Conservation (phyloP, 495 filamentous ascomycete species). For the Letharia lupina region DNA sequence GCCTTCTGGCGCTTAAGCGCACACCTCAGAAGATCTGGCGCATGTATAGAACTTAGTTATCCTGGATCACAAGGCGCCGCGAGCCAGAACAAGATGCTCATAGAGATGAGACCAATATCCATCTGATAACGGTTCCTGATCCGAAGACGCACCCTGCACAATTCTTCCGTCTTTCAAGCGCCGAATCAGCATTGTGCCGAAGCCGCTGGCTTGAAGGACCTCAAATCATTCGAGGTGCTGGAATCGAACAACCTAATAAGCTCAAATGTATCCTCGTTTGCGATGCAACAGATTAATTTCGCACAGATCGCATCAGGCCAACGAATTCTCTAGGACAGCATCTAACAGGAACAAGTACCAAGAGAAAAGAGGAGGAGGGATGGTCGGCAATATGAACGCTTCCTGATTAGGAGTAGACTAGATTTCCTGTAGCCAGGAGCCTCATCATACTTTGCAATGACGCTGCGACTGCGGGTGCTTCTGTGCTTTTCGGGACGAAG, state of each 20-base stretch:
- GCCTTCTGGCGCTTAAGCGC: slow-evolving; percentile 11
- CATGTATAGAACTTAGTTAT: background rate
- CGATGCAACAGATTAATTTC: background rate
- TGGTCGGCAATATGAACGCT: background rate
- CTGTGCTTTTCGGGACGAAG: background rate
- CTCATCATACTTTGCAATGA: background rate
- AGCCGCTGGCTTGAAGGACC: background rate
- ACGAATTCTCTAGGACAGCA: background rate
- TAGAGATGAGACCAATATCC: background rate
- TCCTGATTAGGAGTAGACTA: background rate
- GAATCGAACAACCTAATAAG: background rate
- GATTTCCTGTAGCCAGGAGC: background rate
- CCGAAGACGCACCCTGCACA: slow-evolving; percentile 7
- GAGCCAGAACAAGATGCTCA: background rate
- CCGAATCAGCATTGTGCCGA: background rate
- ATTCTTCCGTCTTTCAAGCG: slow-evolving; percentile 6
- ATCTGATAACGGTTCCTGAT: background rate
- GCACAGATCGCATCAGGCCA: background rate
- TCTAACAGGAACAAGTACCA: background rate
- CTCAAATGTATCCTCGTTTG: background rate
- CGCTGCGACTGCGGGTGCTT: background rate
- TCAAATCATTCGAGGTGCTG: slow-evolving; percentile 13
- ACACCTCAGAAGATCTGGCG: slow-evolving; percentile 11
- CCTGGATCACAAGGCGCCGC: background rate
- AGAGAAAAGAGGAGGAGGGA: background rate